Conservation (phyloP, 139 green algal species). For the Closterium sp. region DNA sequence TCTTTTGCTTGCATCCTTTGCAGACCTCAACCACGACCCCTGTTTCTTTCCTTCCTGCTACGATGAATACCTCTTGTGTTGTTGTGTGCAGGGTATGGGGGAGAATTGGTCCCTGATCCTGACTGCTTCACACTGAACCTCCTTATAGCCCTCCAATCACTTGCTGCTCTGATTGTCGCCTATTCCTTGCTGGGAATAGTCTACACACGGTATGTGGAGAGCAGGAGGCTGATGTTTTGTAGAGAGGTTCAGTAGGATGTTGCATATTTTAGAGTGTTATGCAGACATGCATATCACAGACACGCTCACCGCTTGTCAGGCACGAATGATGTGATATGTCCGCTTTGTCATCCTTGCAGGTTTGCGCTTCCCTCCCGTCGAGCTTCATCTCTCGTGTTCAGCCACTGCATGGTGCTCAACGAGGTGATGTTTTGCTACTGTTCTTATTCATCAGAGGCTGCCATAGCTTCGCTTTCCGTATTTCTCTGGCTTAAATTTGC, state of each 20-base stretch:
- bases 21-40: background rate
- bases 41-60: background rate
- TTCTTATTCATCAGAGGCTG: background rate
- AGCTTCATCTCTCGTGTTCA: slow-evolving; percentile 42
- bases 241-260: background rate
- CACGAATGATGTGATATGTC: background rate
- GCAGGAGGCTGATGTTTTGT: background rate
- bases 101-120: slow-evolving; percentile 37
- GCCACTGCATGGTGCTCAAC: slow-evolving; percentile 44
- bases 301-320: background rate
- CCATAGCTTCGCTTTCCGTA: background rate
- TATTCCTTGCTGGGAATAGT: slow-evolving; percentile 47
- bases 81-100: slow-evolving; percentile 34
- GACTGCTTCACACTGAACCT: slow-evolving; percentile 30
- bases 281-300: background rate
- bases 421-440: slow-evolving; percentile 16
- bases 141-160: slow-evolving; percentile 25
- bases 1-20: background rate
- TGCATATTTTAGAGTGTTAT: too few relatives aligned
- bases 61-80: background rate
- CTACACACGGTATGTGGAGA: slow-evolving; percentile 17
- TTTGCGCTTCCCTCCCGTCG: slow-evolving; percentile 39
- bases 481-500: background rate
- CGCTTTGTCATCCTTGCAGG: background rate
- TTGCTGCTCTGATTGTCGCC: slow-evolving; percentile 36